Base-by-base conservation (phyloP, 208 protist genomes). In the Crithidia sp. region DNA sequence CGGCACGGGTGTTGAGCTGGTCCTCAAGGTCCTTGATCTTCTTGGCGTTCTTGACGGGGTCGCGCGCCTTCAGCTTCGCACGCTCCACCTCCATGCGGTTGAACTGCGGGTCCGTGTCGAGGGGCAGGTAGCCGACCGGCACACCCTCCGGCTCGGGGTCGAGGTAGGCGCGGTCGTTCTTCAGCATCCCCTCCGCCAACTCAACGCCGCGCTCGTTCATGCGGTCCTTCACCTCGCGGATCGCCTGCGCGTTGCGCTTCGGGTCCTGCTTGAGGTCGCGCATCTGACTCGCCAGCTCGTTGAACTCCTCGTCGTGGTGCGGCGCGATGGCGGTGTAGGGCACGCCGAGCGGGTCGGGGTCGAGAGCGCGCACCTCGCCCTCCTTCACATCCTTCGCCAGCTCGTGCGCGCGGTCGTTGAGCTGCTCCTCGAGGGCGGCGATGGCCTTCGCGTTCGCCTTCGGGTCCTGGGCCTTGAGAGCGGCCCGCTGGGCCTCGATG, bases 371-470 rank as follows among this genome's bases (percentile, higher is more conserved):
- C 16, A 93, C 50, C 47, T 95, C 90, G 13, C 61, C 58, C 17
- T 86, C 79, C 69, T 92, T 93, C 65, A 90, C 69, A 43, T 90
- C 75, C 71, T 88, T 77, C 7, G 88, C 91, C 14, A 96, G 75
- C 70, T 90, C 84, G 62, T 84, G 71, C 5, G 84, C 87, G 45
- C 85, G 83, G 52, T 91, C 81, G 71, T 94, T 94, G 54, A 95
- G 79, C 71, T 87, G 63, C 17, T 76, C 63, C 72, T 95, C 88
- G 0, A 93, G 68, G 5, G 76, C 81, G 17, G 77, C 68, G 60
- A 93, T 92, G 44, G 77, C 79, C 61, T 78, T 77, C 14, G 76
- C 75, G 75, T 82, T 86, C 66, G 57, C 73, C 63, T 52, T 74
- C 65, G 63, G 76, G 65, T 90, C 87, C 74, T 87, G 75, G 0